Evolutionary conservation across 2,329 filamentous ascomycete genomes (phyloP).

Genomic region (Beauveria asiatica): DNA sequence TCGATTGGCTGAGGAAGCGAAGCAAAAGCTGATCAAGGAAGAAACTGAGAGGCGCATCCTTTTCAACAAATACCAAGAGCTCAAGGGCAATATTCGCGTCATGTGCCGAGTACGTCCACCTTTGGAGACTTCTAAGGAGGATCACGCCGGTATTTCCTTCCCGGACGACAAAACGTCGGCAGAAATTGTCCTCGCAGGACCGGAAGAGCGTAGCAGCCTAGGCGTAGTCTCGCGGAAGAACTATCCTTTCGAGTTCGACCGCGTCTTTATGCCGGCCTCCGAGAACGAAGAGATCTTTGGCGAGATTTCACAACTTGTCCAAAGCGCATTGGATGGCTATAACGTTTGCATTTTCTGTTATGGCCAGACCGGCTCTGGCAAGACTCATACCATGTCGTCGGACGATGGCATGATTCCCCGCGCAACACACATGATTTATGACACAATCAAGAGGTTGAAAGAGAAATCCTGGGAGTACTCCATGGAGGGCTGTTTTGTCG

Average conservation of each 20-base stretch:
- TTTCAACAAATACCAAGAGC: constrained; percentile 95
- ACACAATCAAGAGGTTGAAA: constrained; percentile 71
- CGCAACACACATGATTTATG: constrained; percentile 88
- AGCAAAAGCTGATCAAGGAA: constrained; percentile 79
- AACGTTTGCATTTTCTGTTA: constrained; percentile 99
- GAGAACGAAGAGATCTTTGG: constrained; percentile 85
- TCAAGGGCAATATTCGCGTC: constrained; percentile 96
- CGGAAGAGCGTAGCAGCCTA: constrained; percentile 74
- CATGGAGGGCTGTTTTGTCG: constrained; percentile 91
- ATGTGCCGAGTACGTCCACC: constrained; percentile 91
- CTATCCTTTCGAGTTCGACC: constrained; percentile 83
- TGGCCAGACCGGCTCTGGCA: constrained; percentile 67
- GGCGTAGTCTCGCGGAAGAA: constrained; percentile 69
- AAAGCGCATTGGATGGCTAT: constrained; percentile 92
- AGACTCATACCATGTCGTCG: constrained; percentile 93
- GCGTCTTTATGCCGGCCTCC: constrained; percentile 72
- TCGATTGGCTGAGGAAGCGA: constrained; percentile 57
- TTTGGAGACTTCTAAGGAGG: constrained; percentile 48
- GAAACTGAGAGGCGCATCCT: constrained; percentile 84
- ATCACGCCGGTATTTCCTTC: constrained; percentile 66
- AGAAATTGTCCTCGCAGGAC: constrained; percentile 76
- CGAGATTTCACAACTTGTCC: constrained; percentile 93
- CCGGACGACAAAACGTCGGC: constrained; percentile 79
- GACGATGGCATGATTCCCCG: constrained; percentile 89
- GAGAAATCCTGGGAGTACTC: constrained; percentile 92